Evolutionary conservation across 352 stramenopile species (phyloP).

Genomic region (Phytopythium kandeliae): DNA sequence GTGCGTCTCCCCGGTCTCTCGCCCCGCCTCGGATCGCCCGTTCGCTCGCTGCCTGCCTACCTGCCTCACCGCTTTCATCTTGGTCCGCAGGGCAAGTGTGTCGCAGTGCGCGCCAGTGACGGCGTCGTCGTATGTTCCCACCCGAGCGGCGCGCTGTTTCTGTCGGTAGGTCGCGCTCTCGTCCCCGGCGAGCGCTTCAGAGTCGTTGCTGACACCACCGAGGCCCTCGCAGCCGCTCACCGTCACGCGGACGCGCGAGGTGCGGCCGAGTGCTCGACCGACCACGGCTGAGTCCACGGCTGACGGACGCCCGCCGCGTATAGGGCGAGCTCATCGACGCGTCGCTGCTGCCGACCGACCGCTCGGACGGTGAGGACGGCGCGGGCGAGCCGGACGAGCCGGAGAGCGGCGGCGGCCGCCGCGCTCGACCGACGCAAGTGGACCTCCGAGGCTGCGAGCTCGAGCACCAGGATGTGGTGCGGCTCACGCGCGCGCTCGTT

Average conservation of each 20-base stretch:
- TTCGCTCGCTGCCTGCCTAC: background rate
- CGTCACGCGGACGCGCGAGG: background rate
- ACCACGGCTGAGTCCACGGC: background rate
- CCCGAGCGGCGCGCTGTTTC: constrained; percentile 25
- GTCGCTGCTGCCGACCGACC: background rate
- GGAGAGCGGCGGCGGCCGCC: background rate
- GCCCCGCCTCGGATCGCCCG: no score
- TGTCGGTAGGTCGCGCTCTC: constrained; percentile 29
- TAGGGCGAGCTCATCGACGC: background rate
- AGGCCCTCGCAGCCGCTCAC: background rate
- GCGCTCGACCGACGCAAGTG: constrained; percentile 8
- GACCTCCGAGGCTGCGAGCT: constrained; percentile 60
- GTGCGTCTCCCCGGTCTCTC: constrained; percentile 14
- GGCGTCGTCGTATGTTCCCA: constrained; percentile 53
- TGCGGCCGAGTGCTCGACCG: background rate
- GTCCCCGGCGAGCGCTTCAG: background rate
- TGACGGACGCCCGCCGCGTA: background rate
- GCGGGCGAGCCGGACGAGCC: background rate
- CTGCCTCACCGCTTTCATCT: background rate
- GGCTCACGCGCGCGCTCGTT: constrained; percentile 31
- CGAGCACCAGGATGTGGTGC: constrained; percentile 29
- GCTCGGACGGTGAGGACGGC: constrained; percentile 11
- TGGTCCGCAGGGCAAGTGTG: constrained; percentile 23
- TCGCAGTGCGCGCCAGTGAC: constrained; percentile 37
- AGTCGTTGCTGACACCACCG: background rate